Conservation (phyloP, 106 monocot species). For the Dendrobium nobile region DNA sequence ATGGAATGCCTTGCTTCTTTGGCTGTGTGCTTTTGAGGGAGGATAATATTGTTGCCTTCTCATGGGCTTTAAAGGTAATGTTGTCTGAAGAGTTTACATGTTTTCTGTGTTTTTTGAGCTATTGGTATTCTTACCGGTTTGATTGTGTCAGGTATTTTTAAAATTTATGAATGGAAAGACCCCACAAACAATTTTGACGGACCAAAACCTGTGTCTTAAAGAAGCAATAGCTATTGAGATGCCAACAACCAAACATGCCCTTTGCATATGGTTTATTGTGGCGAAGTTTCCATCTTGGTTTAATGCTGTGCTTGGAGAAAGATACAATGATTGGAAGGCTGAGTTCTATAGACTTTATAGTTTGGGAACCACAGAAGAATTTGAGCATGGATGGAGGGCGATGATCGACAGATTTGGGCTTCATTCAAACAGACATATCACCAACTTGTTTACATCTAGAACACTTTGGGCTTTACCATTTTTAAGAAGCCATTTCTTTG, state of each 20-base stretch:
- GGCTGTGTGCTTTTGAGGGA: conserved; percentile 71
- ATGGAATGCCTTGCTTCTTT: conserved; percentile 79
- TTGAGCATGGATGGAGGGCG: conserved; percentile 71
- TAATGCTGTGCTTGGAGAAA: conserved; percentile 64
- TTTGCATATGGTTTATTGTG: conserved; percentile 67
- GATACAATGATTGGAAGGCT: conserved; percentile 61
- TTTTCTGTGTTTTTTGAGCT: background rate
- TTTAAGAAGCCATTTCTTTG: conserved; percentile 72
- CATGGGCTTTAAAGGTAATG: conserved; percentile 81
- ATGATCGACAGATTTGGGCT: conserved; percentile 68
- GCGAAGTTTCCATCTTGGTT: conserved; percentile 86
- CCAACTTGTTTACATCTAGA: conserved; percentile 53
- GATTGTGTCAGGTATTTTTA: conserved; percentile 56
- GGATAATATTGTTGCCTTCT: conserved; percentile 51
- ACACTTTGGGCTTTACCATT: conserved; percentile 76
- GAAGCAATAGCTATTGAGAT: conserved; percentile 62
- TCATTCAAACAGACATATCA: conserved; percentile 68
- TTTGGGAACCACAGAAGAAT: conserved; percentile 50
- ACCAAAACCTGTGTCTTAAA: conserved; percentile 68
- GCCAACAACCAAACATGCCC: conserved; percentile 65
- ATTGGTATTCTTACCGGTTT: conserved; percentile 3
- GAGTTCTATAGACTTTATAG: conserved; percentile 76
- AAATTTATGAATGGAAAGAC: conserved; percentile 79
- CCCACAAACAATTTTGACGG: conserved; percentile 74
- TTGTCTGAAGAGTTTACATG: background rate